phyloP scores from a whole-genome alignment of 106 monocot species.

The Cymbidium sinense region DNA sequence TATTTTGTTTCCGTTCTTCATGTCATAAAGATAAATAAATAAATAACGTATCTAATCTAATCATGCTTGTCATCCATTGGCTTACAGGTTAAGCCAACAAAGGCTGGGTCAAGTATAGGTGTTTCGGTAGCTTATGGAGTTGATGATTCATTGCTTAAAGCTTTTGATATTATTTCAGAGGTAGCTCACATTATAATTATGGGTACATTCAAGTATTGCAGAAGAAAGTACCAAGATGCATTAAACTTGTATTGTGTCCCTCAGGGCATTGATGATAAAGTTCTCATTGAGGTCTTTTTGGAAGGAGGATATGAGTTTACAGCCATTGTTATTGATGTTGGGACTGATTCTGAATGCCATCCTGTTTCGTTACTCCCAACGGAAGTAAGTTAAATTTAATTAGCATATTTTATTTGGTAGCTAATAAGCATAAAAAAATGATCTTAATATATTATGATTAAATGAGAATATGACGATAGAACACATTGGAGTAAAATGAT shows the following conservation, averaged over 20 bases:
- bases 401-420: neutral
- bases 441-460: no score
- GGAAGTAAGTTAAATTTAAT: slow-evolving; percentile 43
- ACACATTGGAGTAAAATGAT: no score
- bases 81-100: slow-evolving; percentile 77
- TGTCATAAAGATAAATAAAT: neutral
- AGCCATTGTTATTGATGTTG: slow-evolving; percentile 78
- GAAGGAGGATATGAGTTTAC: slow-evolving; percentile 91
- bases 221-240: neutral
- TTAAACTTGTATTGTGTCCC: slow-evolving; percentile 4
- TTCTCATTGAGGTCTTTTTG: slow-evolving; percentile 76
- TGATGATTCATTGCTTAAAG: slow-evolving; percentile 68
- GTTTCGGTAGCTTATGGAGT: slow-evolving; percentile 75
- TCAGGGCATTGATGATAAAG: slow-evolving; percentile 81
- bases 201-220: neutral
- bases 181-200: slow-evolving; percentile 14
- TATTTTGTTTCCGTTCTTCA: slow-evolving; percentile 2
- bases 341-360: slow-evolving; percentile 32
- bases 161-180: slow-evolving; percentile 57
- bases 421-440: no score
- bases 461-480: no score
- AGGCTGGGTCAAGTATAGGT: slow-evolving; percentile 91
- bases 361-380: slow-evolving; percentile 85
- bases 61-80: slow-evolving; percentile 4
- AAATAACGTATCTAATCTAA: slow-evolving; percentile 6